Conservation (phyloP, 2,329 filamentous ascomycete species). For the Fusarium praegraminearum region DNA sequence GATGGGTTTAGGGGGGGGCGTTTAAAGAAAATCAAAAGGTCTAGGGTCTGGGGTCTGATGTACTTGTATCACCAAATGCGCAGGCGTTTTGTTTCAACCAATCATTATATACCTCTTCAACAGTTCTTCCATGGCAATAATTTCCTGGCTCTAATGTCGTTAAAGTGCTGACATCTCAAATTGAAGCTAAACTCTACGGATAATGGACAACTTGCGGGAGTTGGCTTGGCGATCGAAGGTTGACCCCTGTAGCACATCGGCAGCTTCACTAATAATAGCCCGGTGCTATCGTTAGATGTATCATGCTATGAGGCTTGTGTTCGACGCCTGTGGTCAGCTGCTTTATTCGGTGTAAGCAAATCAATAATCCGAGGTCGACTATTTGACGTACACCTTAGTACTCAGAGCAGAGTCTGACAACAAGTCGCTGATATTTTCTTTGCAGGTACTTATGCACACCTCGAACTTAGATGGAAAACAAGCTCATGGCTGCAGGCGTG, state of each 20-base stretch:
- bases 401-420: not conserved
- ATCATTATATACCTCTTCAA: slow-evolving; percentile 3
- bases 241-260: slow-evolving; percentile 35
- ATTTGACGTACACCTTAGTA: not conserved
- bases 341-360: not conserved
- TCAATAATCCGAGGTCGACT: not conserved
- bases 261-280: slow-evolving; percentile 7
- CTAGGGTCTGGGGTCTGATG: not conserved
- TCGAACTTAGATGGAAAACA: slow-evolving; percentile 31
- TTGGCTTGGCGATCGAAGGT: slow-evolving; percentile 36
- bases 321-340: not conserved
- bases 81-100: not conserved
- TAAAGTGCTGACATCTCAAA: not conserved
- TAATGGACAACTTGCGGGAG: slow-evolving; percentile 12
- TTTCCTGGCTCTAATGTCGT: not conserved
- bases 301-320: not conserved
- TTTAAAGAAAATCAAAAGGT: slow-evolving; percentile 15
- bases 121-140: not conserved
- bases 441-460: not conserved
- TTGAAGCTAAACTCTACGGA: slow-evolving; percentile 6
- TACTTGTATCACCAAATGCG: slow-evolving; percentile 5
- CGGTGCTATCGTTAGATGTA: not conserved
- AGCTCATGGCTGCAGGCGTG: slow-evolving; percentile 38
- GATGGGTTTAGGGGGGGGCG: slow-evolving; percentile 19
- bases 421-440: not conserved